Conservation (phyloP, 1,139 yeast genomes). For the Geotrichum carabidarum region DNA sequence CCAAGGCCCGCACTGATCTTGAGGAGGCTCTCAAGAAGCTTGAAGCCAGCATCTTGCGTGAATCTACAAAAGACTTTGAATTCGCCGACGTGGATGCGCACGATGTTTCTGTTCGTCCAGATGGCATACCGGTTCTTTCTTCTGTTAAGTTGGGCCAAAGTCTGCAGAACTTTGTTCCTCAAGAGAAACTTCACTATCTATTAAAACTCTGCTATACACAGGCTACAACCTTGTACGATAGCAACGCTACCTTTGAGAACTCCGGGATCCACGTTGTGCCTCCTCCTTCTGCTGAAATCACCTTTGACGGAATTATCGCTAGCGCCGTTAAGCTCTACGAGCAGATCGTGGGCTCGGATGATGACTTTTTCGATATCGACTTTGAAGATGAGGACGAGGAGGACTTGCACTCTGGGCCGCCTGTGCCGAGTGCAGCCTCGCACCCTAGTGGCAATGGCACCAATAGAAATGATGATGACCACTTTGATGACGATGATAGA, state of each 20-base stretch:
- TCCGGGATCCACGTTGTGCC: constrained; percentile 32
- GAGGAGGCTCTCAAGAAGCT: constrained; percentile 75
- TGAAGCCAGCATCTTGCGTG: constrained; percentile 76
- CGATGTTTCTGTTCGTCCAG: constrained; percentile 51
- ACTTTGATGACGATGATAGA: constrained; percentile 31
- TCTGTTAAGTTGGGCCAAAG: constrained; percentile 84
- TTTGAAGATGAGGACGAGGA: constrained; percentile 87
- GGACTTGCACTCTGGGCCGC: constrained; percentile 5
- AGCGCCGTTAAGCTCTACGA: constrained; percentile 74
- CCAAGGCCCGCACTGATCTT: constrained; percentile 64
- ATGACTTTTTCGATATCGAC: constrained; percentile 92
- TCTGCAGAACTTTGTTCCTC: constrained; percentile 76
- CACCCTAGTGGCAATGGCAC: not conserved
- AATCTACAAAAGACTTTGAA: constrained; percentile 54
- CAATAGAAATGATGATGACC: constrained; percentile 3
- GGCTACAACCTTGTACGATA: constrained; percentile 16
- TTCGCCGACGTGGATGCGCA: constrained; percentile 51
- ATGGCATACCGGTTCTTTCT: constrained; percentile 66
- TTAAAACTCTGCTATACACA: constrained; percentile 81
- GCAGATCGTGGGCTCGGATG: constrained; percentile 82
- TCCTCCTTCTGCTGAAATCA: constrained; percentile 76
- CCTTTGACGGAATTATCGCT: constrained; percentile 83
- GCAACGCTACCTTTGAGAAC: not conserved
- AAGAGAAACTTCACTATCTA: constrained; percentile 68
- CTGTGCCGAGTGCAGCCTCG: not conserved